These are phyloP conservation scores for Talinum fruticosum DNA, from an alignment of 148 eudicot species.

Conservation along the genomic window DNA sequence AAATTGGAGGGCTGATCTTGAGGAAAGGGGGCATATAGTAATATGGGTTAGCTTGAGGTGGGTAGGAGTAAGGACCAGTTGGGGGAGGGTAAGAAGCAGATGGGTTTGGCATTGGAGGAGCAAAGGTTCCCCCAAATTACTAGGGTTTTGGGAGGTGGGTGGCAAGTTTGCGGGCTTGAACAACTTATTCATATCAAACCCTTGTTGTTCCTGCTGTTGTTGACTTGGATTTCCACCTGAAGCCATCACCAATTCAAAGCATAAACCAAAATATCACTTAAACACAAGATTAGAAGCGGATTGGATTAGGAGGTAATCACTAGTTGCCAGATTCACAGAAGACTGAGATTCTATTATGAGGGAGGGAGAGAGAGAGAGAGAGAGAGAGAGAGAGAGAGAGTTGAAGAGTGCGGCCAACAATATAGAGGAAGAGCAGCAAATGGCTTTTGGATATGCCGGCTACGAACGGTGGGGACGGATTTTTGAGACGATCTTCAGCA, in stretches of 20 bases:
- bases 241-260: conserved; percentile 10
- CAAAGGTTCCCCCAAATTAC: conserved; percentile 23
- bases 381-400: too few species aligned
- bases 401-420: too few species aligned
- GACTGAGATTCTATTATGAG: too few species aligned
- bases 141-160: conserved; percentile 40
- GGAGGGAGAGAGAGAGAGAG: too few species aligned
- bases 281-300: too few species aligned
- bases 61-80: conserved; percentile 25
- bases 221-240: conserved; percentile 57
- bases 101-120: conserved; percentile 35
- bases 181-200: conserved; percentile 52
- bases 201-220: conserved; percentile 18
- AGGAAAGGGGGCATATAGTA: conserved; percentile 24
- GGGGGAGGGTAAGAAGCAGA: conserved; percentile 62
- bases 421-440: too few species aligned
- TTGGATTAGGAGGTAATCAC: too few species aligned
- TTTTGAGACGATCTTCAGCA: too few species aligned
- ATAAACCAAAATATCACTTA: too few species aligned
- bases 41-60: conserved; percentile 35
- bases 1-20: conserved; percentile 29
- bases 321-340: too few species aligned
- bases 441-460: too few species aligned
- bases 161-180: conserved; percentile 41
- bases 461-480: too few species aligned